Evolutionary conservation across 768 basidiomycete genomes (phyloP), one percentile per base, ranked within the genome.

Genomic region (Punctularia strigosozonata): DNA sequence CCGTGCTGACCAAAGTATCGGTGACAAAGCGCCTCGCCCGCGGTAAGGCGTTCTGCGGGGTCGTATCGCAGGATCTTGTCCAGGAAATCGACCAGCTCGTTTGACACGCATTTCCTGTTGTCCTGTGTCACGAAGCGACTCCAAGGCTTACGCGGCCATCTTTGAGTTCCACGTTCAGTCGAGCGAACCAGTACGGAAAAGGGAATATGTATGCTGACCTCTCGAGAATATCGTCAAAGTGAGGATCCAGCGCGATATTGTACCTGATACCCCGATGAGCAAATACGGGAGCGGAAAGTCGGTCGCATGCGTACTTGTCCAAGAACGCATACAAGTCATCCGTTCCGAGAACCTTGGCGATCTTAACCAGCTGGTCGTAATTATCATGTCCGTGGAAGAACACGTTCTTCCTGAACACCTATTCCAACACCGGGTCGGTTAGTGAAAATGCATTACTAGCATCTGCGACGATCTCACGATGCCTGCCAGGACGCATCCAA

Each of bases 311-410:
- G 64, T 98, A 98, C 64, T 88, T 89, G 59, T 91, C 87, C 44
- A 89, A 75, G 59, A 95, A 98, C 31, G 77, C 66, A 56, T 88
- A 92, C 25, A 98, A 62, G 50, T 94, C 94, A 48, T 97, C 94
- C 4, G 94, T 98, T 32, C 94, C 94, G 43, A 98, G 69, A 36
- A 98, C 91, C 65, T 97, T 98, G 40, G 90, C 80, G 47, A 98
- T 98, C 65, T 95, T 98, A 54, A 94, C 92, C 43, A 98, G 66
- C 56, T 97, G 94, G 62, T 98, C 94, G 53, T 94, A 94, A 61
- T 98, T 98, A 61, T 98, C 92, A 55, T 94, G 91, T 12, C 94
- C 94, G 53, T 97, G 94, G 76, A 98, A 98, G 67, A 97, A 95
- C 18, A 91, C 92, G 58, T 97, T 94, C 59, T 97, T 97, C 50